These are phyloP conservation scores for Quercus rubra DNA, from an alignment of 306 rosid genomes.

Conservation along the genomic window DNA sequence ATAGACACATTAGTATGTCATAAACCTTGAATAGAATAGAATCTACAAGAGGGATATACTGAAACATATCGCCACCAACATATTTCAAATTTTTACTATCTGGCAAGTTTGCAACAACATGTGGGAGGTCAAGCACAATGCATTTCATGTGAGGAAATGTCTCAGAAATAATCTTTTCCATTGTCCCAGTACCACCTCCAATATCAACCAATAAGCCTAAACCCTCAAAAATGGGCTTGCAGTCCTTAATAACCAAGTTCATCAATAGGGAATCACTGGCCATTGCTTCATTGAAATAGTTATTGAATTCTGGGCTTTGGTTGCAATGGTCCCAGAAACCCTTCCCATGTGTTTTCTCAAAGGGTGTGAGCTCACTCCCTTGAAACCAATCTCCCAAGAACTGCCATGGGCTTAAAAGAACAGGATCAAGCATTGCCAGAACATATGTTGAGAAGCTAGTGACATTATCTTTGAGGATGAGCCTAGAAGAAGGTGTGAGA, in stretches of 20 bases:
- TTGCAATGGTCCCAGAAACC: slow-evolving; percentile 29
- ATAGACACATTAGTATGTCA: too few relatives aligned
- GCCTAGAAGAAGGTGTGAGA: slow-evolving; percentile 47
- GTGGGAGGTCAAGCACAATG: slow-evolving; percentile 43
- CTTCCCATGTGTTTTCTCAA: slow-evolving; percentile 34
- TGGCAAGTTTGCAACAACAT: slow-evolving; percentile 34
- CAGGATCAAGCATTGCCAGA: slow-evolving; percentile 13
- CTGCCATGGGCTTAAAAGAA: slow-evolving; percentile 18
- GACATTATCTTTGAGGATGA: slow-evolving; percentile 24
- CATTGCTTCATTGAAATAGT: slow-evolving; percentile 37
- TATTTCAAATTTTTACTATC: slow-evolving; percentile 37
- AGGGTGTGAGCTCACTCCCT: slow-evolving; percentile 8
- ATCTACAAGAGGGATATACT: slow-evolving; percentile 39
- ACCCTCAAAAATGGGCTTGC: slow-evolving; percentile 40
- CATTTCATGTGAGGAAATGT: slow-evolving; percentile 48
- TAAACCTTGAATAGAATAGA: slow-evolving; percentile 43
- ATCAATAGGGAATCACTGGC: slow-evolving; percentile 40
- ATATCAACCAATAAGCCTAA: slow-evolving; percentile 33
- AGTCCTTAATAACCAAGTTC: slow-evolving; percentile 30
- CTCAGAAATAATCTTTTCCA: slow-evolving; percentile 23
- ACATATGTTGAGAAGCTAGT: slow-evolving; percentile 9
- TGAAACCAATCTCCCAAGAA: slow-evolving; percentile 34
- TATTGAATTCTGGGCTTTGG: not conserved
- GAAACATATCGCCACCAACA: slow-evolving; percentile 53
- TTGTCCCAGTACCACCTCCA: slow-evolving; percentile 32